These are phyloP conservation scores for Claviceps sorghi DNA, from an alignment of 2,329 filamentous ascomycete species.

Conservation along the genomic window DNA sequence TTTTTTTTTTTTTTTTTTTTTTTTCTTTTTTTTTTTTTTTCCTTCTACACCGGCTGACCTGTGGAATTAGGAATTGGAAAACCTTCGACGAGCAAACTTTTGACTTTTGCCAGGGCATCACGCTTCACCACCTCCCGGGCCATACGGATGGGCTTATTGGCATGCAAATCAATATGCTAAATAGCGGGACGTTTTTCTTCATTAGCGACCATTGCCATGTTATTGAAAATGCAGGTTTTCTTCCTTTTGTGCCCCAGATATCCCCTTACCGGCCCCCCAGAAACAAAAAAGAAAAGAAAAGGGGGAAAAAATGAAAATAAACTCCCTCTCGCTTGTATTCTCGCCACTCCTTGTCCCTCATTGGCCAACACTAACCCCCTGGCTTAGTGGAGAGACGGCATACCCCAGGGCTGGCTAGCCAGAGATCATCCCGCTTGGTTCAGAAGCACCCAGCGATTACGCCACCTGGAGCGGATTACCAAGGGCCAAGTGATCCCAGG, in stretches of 20 bases:
- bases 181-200: conserved; percentile 19
- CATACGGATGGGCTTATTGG: conserved; percentile 14
- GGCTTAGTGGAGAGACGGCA: conserved; percentile 12
- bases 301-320: too few species aligned
- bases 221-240: conserved; percentile 1
- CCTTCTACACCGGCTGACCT: not conserved
- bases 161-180: conserved; percentile 18
- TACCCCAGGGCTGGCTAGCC: conserved; percentile 19
- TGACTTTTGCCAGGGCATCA: conserved; percentile 11
- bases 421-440: conserved; percentile 20
- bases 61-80: conserved; percentile 9
- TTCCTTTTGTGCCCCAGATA: not conserved
- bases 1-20: too few species aligned
- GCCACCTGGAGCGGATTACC: conserved; percentile 12
- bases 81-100: conserved; percentile 9
- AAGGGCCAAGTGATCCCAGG: conserved; percentile 9
- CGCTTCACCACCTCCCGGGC: conserved; percentile 11
- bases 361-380: not conserved
- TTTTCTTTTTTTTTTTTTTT: too few species aligned
- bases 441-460: conserved; percentile 16
- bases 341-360: not conserved
- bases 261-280: too few species aligned
- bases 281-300: too few species aligned
- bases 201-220: conserved; percentile 20
- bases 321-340: too few species aligned